Percentiles rank a stretch among this genome's conserved stretches.
Conservation (phyloP, 768 basidiomycete species). For the Hebeloma cylindrosporum region DNA sequence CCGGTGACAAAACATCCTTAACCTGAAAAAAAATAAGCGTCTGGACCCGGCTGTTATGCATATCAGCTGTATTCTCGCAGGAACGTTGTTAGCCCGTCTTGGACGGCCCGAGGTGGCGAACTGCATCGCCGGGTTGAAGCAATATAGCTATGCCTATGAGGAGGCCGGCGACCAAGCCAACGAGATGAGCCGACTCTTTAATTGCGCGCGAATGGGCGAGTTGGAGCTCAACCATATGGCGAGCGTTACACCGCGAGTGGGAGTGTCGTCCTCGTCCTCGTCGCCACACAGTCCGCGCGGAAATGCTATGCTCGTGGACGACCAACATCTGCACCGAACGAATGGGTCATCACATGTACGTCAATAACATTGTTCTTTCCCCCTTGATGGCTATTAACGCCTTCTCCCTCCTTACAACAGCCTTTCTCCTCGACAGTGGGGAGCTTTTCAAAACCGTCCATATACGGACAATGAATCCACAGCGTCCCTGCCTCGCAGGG, state of each 20-base stretch:
- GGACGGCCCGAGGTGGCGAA: slow-evolving; percentile 80
- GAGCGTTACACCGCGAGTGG: slow-evolving; percentile 35
- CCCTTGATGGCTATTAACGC: slow-evolving; percentile 1
- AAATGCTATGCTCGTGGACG: slow-evolving; percentile 32
- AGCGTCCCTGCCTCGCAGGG: too few relatives aligned
- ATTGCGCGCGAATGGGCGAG: slow-evolving; percentile 41
- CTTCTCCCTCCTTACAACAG: slow-evolving; percentile 9
- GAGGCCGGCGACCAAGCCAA: slow-evolving; percentile 78
- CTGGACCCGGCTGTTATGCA: slow-evolving; percentile 90
- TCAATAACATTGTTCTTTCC: slow-evolving; percentile 7
- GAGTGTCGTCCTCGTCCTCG: slow-evolving; percentile 24
- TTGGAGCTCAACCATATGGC: slow-evolving; percentile 51
- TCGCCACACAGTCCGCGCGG: slow-evolving; percentile 19
- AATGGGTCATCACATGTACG: slow-evolving; percentile 29
- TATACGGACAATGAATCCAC: slow-evolving; percentile 25
- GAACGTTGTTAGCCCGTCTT: slow-evolving; percentile 75
- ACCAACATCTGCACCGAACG: slow-evolving; percentile 16
- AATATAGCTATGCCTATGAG: slow-evolving; percentile 87
- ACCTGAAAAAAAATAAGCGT: slow-evolving; percentile 44
- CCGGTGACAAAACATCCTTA: slow-evolving; percentile 1
- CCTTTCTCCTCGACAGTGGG: slow-evolving; percentile 17
- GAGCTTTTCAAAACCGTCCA: slow-evolving; percentile 24
- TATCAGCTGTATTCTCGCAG: slow-evolving; percentile 82
- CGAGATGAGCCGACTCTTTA: slow-evolving; percentile 59
- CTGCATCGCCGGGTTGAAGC: slow-evolving; percentile 83